Conservation (phyloP, 2,329 filamentous ascomycete species). For the Botryosphaeria dothidea region DNA sequence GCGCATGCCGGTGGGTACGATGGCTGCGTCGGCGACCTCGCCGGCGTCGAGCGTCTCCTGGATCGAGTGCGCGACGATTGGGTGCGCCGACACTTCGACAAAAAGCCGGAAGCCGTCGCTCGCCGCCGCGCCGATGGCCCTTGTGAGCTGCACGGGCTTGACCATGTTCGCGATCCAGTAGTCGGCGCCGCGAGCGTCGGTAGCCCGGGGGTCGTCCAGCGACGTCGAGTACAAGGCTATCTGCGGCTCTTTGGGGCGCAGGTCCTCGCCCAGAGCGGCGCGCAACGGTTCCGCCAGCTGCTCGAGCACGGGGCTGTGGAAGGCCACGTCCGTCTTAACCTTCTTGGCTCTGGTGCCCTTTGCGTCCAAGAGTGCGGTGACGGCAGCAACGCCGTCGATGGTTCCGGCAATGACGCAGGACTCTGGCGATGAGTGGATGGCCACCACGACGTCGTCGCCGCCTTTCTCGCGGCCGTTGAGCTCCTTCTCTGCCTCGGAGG, state of each 20-base stretch:
- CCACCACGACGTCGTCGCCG: conserved; percentile 30
- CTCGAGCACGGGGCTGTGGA: conserved; percentile 40
- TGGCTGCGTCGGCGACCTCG: conserved; percentile 32
- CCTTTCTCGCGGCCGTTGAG: conserved; percentile 22
- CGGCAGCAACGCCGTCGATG: conserved; percentile 26
- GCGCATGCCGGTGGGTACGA: conserved; percentile 35
- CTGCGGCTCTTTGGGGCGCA: conserved; percentile 24
- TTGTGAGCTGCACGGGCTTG: conserved; percentile 37
- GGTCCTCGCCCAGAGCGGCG: conserved; percentile 24
- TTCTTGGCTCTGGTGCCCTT: conserved; percentile 33
- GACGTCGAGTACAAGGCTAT: conserved; percentile 41
- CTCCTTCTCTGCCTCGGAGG: conserved; percentile 28
- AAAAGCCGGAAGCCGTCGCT: conserved; percentile 43
- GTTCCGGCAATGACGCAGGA: conserved; percentile 39
- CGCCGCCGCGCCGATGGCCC: conserved; percentile 36
- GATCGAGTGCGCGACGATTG: conserved; percentile 45
- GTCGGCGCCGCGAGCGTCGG: conserved; percentile 27
- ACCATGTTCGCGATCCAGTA: conserved; percentile 46
- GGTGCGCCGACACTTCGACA: conserved; percentile 45
- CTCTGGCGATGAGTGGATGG: conserved; percentile 39
- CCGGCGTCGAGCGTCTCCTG: conserved; percentile 36
- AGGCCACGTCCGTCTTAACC: conserved; percentile 44
- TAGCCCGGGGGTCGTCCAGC: conserved; percentile 25
- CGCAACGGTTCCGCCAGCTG: conserved; percentile 32
- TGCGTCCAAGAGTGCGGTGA: conserved; percentile 21